Base-by-base conservation (phyloP, 306 rosid genomes). In the Trifolium fragiferum region DNA sequence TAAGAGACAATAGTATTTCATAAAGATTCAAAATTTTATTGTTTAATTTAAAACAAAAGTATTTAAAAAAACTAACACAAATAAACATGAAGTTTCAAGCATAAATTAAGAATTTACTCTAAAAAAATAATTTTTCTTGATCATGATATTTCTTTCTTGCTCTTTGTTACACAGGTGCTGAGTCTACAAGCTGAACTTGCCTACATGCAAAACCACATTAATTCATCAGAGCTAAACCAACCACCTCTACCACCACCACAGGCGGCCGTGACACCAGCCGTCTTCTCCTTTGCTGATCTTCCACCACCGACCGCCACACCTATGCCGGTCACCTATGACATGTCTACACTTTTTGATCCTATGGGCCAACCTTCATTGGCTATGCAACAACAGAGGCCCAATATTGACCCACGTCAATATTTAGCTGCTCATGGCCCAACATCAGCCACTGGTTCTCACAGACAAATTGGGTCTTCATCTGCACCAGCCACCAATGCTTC, bases 131-230 rank as follows among this genome's bases (percentile, higher is more conserved):
- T 10, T 21, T 66, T 43, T 14, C 40, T 13, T 66, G 11, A 11
- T 66, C 55, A 66, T 66, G 37, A 8, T 46, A 7, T 44, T 25
- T 44, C 46, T 16, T 54, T 33, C 18, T 47, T 47, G 11, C 12
- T 43, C 13, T 4, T 2, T 12, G 13, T 6, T 46, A 18, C 7
- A 46, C 47, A 92, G 96, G 91, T 92, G 85, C 84, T 84, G 72
- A 85, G 23, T 81, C 81, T 92, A 59, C 96, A 90, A 82, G 86
- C 94, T 8, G 96, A 92, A 77, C 82, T 92, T 65, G 72, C 92
- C 10, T 92, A 86, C 86, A 38, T 90, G 16, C 96, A 92, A 74
- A 83, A 83, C 64, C 94, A 92, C 40, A 76, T 90, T 30, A 75
- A 86, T 27, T 68, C 92, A 33, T n/a, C 85, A 43, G 94, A 90